phyloP scores from a whole-genome alignment of 2,329 filamentous ascomycete species.

The Cladophialophora bantiana region DNA sequence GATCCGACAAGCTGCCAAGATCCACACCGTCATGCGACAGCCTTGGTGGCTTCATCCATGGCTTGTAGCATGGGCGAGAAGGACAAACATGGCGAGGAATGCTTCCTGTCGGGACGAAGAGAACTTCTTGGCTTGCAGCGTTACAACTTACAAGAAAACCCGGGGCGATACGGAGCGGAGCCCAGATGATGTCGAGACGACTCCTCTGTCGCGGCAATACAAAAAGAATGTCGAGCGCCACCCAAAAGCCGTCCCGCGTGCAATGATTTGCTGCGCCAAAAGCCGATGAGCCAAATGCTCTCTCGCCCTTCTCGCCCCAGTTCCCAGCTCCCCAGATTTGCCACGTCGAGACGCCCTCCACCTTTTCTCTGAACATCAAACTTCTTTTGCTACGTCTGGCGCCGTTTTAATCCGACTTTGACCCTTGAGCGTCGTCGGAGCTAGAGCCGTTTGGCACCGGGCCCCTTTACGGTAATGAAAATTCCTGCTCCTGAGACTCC shows the following conservation, averaged over 20 bases:
- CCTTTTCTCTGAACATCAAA: neutral
- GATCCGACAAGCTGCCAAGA: constrained; percentile 5
- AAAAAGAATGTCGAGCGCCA: neutral
- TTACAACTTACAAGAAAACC: neutral
- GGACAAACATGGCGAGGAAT: neutral
- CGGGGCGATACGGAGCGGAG: constrained; percentile 1
- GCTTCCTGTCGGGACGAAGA: neutral
- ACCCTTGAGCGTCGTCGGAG: neutral
- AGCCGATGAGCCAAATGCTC: neutral
- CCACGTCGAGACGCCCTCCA: neutral
- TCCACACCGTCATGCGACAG: neutral
- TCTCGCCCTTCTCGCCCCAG: neutral
- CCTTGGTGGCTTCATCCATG: neutral
- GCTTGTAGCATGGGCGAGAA: neutral
- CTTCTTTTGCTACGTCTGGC: neutral
- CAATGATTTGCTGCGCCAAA: constrained; percentile 14
- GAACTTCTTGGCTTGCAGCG: neutral
- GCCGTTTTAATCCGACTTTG: constrained; percentile 7
- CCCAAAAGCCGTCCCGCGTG: neutral
- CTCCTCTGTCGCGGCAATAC: too few relatives aligned
- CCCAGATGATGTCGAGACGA: neutral
- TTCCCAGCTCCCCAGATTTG: neutral
- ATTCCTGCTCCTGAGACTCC: neutral
- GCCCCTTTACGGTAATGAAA: neutral
- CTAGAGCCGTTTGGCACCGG: neutral